Percentiles rank a stretch among this genome's conserved stretches.
phyloP scores from a whole-genome alignment of 2,329 filamentous ascomycete species.

The Paracoccidioides lutzii region DNA sequence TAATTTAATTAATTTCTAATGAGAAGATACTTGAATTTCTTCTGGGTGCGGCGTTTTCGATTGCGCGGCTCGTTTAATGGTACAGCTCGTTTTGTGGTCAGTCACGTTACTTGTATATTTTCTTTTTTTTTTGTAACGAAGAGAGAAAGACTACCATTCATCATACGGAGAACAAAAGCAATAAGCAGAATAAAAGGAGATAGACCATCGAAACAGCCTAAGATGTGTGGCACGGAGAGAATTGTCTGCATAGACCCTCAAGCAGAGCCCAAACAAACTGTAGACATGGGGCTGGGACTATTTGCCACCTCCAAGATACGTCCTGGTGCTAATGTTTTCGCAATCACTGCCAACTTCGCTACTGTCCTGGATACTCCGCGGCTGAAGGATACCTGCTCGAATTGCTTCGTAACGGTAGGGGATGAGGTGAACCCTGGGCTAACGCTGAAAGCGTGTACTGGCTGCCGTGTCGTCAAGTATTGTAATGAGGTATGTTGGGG shows the following conservation, averaged over 20 bases:
- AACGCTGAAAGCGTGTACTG: conserved; percentile 42
- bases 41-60: too few species aligned
- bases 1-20: too few species aligned
- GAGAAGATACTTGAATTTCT: too few species aligned
- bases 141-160: too few species aligned
- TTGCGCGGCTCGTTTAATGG: too few species aligned
- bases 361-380: conserved; percentile 41
- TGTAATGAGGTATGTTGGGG: conserved; percentile 42
- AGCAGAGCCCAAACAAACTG: conserved; percentile 1
- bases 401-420: conserved; percentile 35
- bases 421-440: conserved; percentile 6
- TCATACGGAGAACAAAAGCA: not conserved
- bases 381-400: conserved; percentile 44
- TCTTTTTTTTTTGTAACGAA: too few species aligned
- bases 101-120: too few species aligned
- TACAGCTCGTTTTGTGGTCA: too few species aligned
- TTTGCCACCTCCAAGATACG: conserved; percentile 40
- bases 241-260: not conserved
- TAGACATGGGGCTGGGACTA: conserved; percentile 38
- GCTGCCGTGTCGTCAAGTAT: conserved; percentile 46
- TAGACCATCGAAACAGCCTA: not conserved
- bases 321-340: conserved; percentile 37
- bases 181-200: not conserved
- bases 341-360: conserved; percentile 40
- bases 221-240: not conserved